A percentile compares a stretch with the other conserved stretches of the same genome.
Evolutionary conservation across 1,284 basidiomycete species (phyloP).

Genomic region (Ustilago tritici): DNA sequence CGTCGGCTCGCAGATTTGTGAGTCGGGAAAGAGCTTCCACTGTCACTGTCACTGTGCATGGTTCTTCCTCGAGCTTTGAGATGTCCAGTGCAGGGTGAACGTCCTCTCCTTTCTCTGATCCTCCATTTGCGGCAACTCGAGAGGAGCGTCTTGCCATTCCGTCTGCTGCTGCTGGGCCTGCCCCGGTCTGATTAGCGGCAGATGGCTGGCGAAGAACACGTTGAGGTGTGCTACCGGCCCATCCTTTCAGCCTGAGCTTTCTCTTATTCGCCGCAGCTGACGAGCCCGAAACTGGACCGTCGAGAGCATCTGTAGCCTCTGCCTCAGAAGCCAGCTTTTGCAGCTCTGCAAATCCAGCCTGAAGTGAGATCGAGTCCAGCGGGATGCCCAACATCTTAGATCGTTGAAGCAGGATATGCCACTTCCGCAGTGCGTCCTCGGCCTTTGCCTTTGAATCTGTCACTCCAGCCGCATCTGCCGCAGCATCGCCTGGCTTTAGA

Average conservation of each 20-base stretch:
- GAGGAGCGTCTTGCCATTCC: slow-evolving; percentile 22
- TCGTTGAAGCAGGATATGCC: slow-evolving; percentile 32
- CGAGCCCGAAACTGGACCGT: slow-evolving; percentile 7
- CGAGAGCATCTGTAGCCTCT: slow-evolving; percentile 19
- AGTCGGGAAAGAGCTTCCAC: slow-evolving; percentile 77
- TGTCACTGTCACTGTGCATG: slow-evolving; percentile 49
- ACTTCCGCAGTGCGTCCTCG: slow-evolving; percentile 14
- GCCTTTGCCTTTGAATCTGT: not conserved
- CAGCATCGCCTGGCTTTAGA: not conserved
- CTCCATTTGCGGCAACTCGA: slow-evolving; percentile 13
- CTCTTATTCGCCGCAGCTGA: slow-evolving; percentile 16
- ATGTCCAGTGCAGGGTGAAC: slow-evolving; percentile 38
- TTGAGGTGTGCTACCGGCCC: slow-evolving; percentile 22
- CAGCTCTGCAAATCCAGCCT: slow-evolving; percentile 30
- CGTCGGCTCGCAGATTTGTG: slow-evolving; percentile 85
- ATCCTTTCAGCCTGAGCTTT: slow-evolving; percentile 41
- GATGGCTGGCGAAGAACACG: not conserved
- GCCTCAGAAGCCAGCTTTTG: slow-evolving; percentile 24
- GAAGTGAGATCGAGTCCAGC: slow-evolving; percentile 32
- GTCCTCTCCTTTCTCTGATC: not conserved
- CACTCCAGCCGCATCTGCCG: not conserved
- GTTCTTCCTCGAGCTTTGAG: slow-evolving; percentile 1
- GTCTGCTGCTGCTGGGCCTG: slow-evolving; percentile 2
- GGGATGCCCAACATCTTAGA: slow-evolving; percentile 36
- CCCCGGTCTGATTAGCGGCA: not conserved